phyloP scores from a whole-genome alignment of 306 rosid genomes.

The Ormosia emarginata region DNA sequence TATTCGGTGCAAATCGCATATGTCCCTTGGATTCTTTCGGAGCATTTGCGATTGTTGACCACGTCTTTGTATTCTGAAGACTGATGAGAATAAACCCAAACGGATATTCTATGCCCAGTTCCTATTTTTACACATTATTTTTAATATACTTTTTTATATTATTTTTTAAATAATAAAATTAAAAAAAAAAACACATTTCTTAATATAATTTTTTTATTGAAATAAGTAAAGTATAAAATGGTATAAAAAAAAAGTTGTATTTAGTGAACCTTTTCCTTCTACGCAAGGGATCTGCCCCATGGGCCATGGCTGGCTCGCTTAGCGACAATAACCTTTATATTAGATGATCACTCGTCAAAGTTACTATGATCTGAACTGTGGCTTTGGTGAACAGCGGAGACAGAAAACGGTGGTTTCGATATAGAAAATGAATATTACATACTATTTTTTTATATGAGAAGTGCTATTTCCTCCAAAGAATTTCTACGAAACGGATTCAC shows the following conservation, averaged over 20 bases:
- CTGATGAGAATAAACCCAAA: background rate
- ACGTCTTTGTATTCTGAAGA: background rate
- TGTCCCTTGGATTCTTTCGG: background rate
- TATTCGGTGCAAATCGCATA: background rate
- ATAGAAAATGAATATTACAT: too few relatives aligned
- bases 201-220: too few relatives aligned
- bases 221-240: too few relatives aligned
- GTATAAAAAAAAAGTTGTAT: too few relatives aligned
- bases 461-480: too few relatives aligned
- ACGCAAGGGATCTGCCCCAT: background rate
- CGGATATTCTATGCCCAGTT: too few relatives aligned
- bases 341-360: background rate
- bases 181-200: too few relatives aligned
- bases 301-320: background rate
- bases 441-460: too few relatives aligned
- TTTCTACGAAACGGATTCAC: too few relatives aligned
- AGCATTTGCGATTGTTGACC: background rate
- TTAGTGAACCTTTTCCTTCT: background rate
- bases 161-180: too few relatives aligned
- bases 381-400: background rate
- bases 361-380: background rate
- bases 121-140: too few relatives aligned
- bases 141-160: too few relatives aligned
- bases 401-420: background rate
- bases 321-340: background rate